These are phyloP conservation scores for Schizophyllum amplum DNA, from an alignment of 1,284 basidiomycete species.

Conservation along the genomic window DNA sequence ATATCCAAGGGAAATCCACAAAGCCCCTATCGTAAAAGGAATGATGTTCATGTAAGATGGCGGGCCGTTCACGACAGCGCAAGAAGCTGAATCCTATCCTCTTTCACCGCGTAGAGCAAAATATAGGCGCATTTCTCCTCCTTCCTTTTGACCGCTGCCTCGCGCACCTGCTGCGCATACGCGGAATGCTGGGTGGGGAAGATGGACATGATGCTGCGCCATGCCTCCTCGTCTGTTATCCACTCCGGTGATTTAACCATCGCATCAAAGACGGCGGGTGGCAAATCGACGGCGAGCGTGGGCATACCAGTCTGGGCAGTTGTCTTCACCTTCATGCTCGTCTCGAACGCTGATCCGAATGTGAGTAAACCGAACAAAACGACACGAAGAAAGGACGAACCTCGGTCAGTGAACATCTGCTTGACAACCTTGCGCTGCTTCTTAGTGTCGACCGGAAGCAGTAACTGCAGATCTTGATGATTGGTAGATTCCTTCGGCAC, in stretches of 20 bases:
- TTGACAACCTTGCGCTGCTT: slow-evolving; percentile 68
- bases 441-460: slow-evolving; percentile 59
- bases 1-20: too few species aligned
- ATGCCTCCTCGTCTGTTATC: slow-evolving; percentile 67
- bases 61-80: slow-evolving; percentile 28
- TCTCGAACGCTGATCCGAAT: slow-evolving; percentile 48
- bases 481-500: background rate
- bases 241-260: slow-evolving; percentile 51
- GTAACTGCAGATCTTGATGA: slow-evolving; percentile 43
- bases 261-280: slow-evolving; percentile 48
- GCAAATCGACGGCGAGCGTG: slow-evolving; percentile 65
- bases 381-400: slow-evolving; percentile 31
- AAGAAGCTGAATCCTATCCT: slow-evolving; percentile 63
- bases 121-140: slow-evolving; percentile 55
- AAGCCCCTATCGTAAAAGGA: too few species aligned
- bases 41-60: too few species aligned
- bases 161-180: slow-evolving; percentile 59
- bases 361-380: too few species aligned
- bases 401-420: slow-evolving; percentile 60
- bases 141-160: slow-evolving; percentile 52
- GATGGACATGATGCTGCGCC: slow-evolving; percentile 47
- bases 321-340: slow-evolving; percentile 42
- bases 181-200: slow-evolving; percentile 49
- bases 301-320: slow-evolving; percentile 53
- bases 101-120: slow-evolving; percentile 59